Conservation (phyloP, 176 grass and related monocot genomes). For the Pharus latifolius region DNA sequence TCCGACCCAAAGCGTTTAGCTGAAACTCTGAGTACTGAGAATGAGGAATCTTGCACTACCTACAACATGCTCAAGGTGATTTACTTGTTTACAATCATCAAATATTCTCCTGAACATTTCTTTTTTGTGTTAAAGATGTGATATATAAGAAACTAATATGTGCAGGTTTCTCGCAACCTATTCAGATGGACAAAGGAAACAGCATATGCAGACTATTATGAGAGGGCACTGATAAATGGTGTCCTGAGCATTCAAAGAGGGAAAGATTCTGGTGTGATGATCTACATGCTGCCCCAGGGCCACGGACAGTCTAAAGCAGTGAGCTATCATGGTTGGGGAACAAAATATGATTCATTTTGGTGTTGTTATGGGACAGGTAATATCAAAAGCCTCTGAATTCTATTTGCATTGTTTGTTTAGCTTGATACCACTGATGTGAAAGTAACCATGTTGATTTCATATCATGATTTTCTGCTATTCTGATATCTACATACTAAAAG, state of each 20-base stretch:
- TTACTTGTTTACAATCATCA: neutral
- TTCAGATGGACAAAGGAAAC: constrained; percentile 98
- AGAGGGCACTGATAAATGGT: constrained; percentile 89
- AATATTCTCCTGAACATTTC: neutral
- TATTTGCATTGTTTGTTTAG: neutral
- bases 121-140: neutral
- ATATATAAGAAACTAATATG: neutral
- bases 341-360: constrained; percentile 86
- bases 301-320: constrained; percentile 74
- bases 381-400: neutral
- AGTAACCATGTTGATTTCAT: neutral
- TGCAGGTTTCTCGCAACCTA: constrained; percentile 72
- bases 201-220: constrained; percentile 88
- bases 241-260: constrained; percentile 96
- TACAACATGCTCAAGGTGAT: constrained; percentile 97
- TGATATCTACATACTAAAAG: neutral
- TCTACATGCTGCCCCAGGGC: constrained; percentile 89
- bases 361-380: constrained; percentile 97
- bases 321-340: constrained; percentile 92
- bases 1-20: constrained; percentile 72
- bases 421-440: neutral
- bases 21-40: constrained; percentile 56
- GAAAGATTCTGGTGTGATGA: constrained; percentile 70
- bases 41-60: constrained; percentile 90
- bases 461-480: neutral